Percentiles rank a stretch among this genome's conserved stretches.
These are phyloP conservation scores for Rhodotorula sp. DNA, from an alignment of 1,284 basidiomycete species.

Conservation along the genomic window DNA sequence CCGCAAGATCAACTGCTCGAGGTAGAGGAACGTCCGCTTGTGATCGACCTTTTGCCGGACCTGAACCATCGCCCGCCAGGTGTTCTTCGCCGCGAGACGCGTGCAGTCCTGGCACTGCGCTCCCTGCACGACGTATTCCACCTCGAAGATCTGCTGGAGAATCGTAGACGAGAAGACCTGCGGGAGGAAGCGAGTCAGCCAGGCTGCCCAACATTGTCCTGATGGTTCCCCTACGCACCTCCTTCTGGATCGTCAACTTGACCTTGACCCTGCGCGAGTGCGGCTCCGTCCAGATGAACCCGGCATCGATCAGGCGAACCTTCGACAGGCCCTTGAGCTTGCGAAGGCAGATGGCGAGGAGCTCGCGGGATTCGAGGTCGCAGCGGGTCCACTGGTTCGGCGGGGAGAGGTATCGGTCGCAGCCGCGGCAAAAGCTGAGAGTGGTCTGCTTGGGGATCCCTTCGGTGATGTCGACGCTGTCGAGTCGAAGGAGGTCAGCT, in stretches of 20 bases:
- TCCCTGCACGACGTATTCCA: constrained; percentile 92
- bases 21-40: constrained; percentile 95
- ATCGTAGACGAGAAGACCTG: constrained; percentile 91
- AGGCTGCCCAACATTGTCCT: too few species aligned
- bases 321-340: constrained; percentile 92
- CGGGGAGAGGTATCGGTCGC: constrained; percentile 91
- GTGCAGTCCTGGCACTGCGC: constrained; percentile 95
- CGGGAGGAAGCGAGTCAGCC: neutral
- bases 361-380: constrained; percentile 85
- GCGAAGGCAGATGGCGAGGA: constrained; percentile 72
- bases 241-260: constrained; percentile 97
- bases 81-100: constrained; percentile 93
- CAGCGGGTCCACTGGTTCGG: constrained; percentile 83
- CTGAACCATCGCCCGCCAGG: constrained; percentile 96
- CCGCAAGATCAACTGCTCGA: constrained; percentile 96
- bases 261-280: constrained; percentile 91
- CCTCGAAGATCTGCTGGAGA: constrained; percentile 94
- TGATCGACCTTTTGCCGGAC: constrained; percentile 96
- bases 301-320: constrained; percentile 92
- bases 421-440: constrained; percentile 91
- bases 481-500: constrained; percentile 13
- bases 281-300: constrained; percentile 99
- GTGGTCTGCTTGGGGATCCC: constrained; percentile 97
- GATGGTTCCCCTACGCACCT: constrained; percentile 56
- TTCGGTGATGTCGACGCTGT: constrained; percentile 91